Percentiles rank a stretch among this genome's conserved stretches.
These are phyloP conservation scores for Chlorella sp. DNA, from an alignment of 139 green algal species.

Conservation along the genomic window DNA sequence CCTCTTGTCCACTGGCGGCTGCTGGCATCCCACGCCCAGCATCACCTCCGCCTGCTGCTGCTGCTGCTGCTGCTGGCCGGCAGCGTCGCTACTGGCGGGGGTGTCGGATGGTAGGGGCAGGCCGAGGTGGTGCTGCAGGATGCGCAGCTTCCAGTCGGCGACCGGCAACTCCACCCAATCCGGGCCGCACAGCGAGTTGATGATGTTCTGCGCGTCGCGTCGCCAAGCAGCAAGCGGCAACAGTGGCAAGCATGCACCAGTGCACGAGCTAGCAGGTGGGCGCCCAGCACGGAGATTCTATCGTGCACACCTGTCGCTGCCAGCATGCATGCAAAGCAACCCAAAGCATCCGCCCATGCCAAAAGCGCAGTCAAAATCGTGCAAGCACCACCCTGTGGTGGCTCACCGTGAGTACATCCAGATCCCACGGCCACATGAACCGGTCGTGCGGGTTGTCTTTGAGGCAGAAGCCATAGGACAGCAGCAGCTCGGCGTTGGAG, in stretches of 20 bases:
- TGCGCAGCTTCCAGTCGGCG: not conserved
- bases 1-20: slow-evolving; percentile 13
- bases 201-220: slow-evolving; percentile 3
- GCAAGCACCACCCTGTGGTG: too few species aligned
- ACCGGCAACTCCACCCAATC: slow-evolving; percentile 2
- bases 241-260: too few species aligned
- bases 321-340: too few species aligned
- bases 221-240: too few species aligned
- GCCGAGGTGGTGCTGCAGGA: not conserved
- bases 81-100: too few species aligned
- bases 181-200: slow-evolving; percentile 4
- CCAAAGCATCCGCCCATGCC: too few species aligned
- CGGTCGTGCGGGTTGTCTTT: slow-evolving; percentile 29
- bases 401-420: slow-evolving; percentile 27
- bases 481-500: slow-evolving; percentile 44
- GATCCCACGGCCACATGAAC: slow-evolving; percentile 22
- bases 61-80: not conserved
- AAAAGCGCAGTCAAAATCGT: too few species aligned
- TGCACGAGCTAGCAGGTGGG: too few species aligned
- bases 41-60: not conserved
- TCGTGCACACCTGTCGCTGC: too few species aligned
- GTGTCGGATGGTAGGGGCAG: too few species aligned
- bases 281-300: too few species aligned
- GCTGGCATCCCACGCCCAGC: not conserved
- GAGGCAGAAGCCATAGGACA: slow-evolving; percentile 48